Base-by-base conservation (phyloP, 768 basidiomycete genomes). In the Psilocybe cyanescens region DNA sequence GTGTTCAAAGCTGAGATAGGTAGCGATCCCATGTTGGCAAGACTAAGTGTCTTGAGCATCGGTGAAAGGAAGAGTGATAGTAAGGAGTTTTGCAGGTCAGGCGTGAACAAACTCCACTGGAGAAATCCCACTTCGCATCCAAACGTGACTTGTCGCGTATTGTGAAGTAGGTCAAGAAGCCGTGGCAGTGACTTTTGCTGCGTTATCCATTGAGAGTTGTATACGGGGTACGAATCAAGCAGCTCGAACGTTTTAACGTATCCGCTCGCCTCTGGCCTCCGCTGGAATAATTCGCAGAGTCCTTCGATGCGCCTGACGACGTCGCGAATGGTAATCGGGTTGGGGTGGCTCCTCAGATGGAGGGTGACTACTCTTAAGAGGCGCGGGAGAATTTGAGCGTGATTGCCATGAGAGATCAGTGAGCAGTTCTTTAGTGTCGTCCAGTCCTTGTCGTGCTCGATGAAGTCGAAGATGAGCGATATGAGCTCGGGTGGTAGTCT, bases 151-250 rank as follows among this genome's bases (percentile, higher is more conserved):
- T 58, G 47, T 7, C 47, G 62, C 14, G 66, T 47, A 28, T 58
- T 39, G 1, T 54, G 57, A 3, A 68, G 52, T 12, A 47, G 53
- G 31, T 64, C 52, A 29, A 68, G 47, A 11, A 68, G 58, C 14
- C 46, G 52, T 6, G 65, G 62, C 7, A 68, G 57, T 14, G 30
- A 46, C 16, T 45, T 30, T 31, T 68, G 67, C 55, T 62, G 63
- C 3, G 67, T 66, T 30, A 68, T 68, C 67, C 65, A 66, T 44
- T 66, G 63, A 3, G 65, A 68, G 37, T 68, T 63, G 59, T 66
- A 68, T 47, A 66, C 60, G 4, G 67, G 65, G 56, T 66, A 66
- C 12, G 65, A 66, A 41, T 68, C 67, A 19, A 68, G 58, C 1
- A 68, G 28, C 46, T 52, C 59, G 49, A 68, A 52, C 2, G 58